phyloP scores from a whole-genome alignment of 2,329 filamentous ascomycete species.

The Lachnellula occidentalis region DNA sequence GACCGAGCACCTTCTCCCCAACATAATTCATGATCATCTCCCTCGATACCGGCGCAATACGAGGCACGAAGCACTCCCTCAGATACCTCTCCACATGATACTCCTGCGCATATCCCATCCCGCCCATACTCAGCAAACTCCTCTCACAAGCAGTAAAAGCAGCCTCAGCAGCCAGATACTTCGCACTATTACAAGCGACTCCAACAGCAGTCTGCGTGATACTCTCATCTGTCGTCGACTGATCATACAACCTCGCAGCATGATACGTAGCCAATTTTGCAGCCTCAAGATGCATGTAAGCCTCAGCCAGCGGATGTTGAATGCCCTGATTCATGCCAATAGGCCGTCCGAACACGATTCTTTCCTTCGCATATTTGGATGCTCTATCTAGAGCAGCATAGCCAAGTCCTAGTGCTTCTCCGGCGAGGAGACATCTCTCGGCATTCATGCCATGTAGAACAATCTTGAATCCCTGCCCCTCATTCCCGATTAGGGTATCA shows the following conservation, averaged over 20 bases:
- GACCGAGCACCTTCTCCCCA: conserved; percentile 58
- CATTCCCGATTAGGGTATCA: conserved; percentile 60
- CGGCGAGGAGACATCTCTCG: conserved; percentile 68
- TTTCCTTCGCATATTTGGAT: conserved; percentile 58
- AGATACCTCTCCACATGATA: conserved; percentile 63
- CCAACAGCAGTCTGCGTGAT: conserved; percentile 53
- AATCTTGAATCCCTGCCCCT: conserved; percentile 74
- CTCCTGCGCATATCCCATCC: conserved; percentile 60
- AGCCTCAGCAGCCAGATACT: conserved; percentile 63
- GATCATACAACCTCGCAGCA: conserved; percentile 57
- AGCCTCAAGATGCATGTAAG: conserved; percentile 60
- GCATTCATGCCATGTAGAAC: conserved; percentile 78
- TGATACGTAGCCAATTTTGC: conserved; percentile 62
- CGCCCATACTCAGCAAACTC: conserved; percentile 53
- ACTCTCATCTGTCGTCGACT: conserved; percentile 42
- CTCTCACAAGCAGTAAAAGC: conserved; percentile 58
- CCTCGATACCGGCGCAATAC: conserved; percentile 58
- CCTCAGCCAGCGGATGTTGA: conserved; percentile 59
- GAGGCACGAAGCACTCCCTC: conserved; percentile 58
- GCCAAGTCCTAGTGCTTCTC: conserved; percentile 73
- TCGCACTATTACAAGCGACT: conserved; percentile 63
- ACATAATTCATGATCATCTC: conserved; percentile 77
- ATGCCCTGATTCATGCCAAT: conserved; percentile 64
- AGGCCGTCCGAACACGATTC: conserved; percentile 58
- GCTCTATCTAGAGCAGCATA: conserved; percentile 65